A percentile compares a stretch with the other conserved stretches of the same genome.
phyloP scores from a whole-genome alignment of 176 grass and related monocot genomes.

The Oryza brachyantha region DNA sequence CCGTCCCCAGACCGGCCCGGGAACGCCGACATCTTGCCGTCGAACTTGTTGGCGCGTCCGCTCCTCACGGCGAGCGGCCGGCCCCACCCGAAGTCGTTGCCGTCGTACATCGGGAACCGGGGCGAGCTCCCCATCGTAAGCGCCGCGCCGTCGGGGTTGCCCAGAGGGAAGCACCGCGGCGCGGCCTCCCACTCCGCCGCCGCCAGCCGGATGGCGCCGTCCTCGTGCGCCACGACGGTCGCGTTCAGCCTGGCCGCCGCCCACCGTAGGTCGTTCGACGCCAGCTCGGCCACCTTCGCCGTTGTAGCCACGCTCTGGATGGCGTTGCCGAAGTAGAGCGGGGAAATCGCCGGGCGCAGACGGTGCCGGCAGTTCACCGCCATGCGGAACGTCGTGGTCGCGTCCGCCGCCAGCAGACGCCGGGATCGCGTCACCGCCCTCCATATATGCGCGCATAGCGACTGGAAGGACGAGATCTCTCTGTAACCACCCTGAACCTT shows the following conservation, averaged over 20 bases:
- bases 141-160: conserved; percentile 84
- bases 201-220: conserved; percentile 47
- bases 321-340: conserved; percentile 88
- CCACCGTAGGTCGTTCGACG: conserved; percentile 46
- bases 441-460: conserved; percentile 80
- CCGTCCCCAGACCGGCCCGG: conserved; percentile 62
- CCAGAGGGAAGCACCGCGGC: conserved; percentile 83
- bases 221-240: conserved; percentile 52
- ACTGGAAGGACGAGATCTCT: conserved; percentile 78
- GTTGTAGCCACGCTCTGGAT: conserved; percentile 82
- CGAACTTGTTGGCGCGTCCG: conserved; percentile 84
- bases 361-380: conserved; percentile 95
- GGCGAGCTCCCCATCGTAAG: conserved; percentile 93
- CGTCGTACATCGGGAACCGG: conserved; percentile 91
- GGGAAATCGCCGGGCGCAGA: conserved; percentile 51
- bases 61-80: conserved; percentile 66
- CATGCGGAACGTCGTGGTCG: conserved; percentile 73
- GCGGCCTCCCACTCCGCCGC: conserved; percentile 78
- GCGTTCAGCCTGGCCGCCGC: conserved; percentile 57
- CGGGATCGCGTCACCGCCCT: conserved; percentile 69
- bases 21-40: conserved; percentile 95
- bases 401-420: conserved; percentile 35
- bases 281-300: conserved; percentile 63
- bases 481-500: conserved; percentile 18
- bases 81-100: conserved; percentile 96